Evolutionary conservation across 345 rosid genomes (phyloP).

Genomic region (Isatis tinctoria): DNA sequence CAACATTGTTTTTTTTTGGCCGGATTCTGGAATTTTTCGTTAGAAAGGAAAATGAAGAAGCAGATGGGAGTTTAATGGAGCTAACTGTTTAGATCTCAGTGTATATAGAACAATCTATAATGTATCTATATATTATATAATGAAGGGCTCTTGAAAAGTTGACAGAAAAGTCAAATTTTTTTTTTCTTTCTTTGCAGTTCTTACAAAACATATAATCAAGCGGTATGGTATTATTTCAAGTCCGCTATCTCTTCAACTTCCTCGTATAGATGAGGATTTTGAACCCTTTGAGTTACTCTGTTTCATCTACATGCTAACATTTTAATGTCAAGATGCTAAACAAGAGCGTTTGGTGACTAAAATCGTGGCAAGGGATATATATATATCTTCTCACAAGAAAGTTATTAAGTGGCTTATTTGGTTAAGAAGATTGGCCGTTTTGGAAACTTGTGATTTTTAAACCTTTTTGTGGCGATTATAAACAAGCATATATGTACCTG

Average conservation of each 20-base stretch:
- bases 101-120: slow-evolving; percentile 19
- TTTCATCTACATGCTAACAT: neutral
- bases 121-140: slow-evolving; percentile 21
- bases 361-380: neutral
- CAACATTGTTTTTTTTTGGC: neutral
- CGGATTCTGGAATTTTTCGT: neutral
- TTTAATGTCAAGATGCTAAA: neutral
- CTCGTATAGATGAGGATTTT: neutral
- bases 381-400: neutral
- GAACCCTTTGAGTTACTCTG: neutral
- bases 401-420: neutral
- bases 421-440: neutral
- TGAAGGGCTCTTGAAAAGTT: slow-evolving; percentile 14
- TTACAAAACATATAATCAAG: neutral
- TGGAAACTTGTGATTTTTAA: neutral
- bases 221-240: neutral
- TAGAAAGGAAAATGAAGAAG: slow-evolving; percentile 14
- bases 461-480: neutral
- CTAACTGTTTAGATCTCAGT: slow-evolving; percentile 27
- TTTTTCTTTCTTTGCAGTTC: neutral
- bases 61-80: slow-evolving; percentile 22
- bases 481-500: neutral
- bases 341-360: neutral
- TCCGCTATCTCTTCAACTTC: neutral
- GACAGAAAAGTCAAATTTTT: neutral